Evolutionary conservation across 2,329 filamentous ascomycete species (phyloP), one percentile per base, ranked within the genome.

Genomic region (Zarea fungicola): DNA sequence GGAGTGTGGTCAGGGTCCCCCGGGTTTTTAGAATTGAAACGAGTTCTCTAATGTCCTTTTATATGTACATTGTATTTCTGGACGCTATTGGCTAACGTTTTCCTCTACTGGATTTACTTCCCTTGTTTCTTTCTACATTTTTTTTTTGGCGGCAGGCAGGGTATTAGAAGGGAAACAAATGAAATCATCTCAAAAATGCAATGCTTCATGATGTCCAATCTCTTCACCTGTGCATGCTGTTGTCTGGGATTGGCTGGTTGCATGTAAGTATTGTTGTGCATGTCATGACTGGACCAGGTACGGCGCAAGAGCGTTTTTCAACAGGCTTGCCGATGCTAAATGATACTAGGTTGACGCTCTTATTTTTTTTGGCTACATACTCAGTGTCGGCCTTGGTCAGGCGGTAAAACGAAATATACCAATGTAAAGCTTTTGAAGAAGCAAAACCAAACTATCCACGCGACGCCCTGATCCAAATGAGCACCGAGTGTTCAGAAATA

Each of bases 41-140:
- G 41, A 25, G n/a, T 26, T 34, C 21, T 22, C 25, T n/a, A 9
- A 31, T 18, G 32, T 32, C 32, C 37, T 43, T 26, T 34, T 31
- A 22, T 29, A 43, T 49, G 48, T 45, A 44, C 48, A 50, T 40
- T 35, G 40, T 29, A 42, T 28, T 37, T 22, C 13, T 37, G 37
- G 37, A 36, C 11, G n/a, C 10, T 25, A 21, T 40, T 26, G 31
- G 9, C 31, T 46, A n/a, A n/a, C n/a, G n/a, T 42, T 42, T 34
- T 39, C 39, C 23, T 26, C 32, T 16, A 37, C 34, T 40, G 32
- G 23, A 45, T 39, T 31, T 50, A 39, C 35, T 19, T 10, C 19
- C 13, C 14, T 40, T 32, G 34, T 40, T 25, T 40, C 21, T 23
- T 19, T 36, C 28, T 29, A 10, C 13, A 2, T 28, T 10, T 46